Base-by-base conservation (phyloP, 495 filamentous ascomycete species). In the Neurospora sp. region DNA sequence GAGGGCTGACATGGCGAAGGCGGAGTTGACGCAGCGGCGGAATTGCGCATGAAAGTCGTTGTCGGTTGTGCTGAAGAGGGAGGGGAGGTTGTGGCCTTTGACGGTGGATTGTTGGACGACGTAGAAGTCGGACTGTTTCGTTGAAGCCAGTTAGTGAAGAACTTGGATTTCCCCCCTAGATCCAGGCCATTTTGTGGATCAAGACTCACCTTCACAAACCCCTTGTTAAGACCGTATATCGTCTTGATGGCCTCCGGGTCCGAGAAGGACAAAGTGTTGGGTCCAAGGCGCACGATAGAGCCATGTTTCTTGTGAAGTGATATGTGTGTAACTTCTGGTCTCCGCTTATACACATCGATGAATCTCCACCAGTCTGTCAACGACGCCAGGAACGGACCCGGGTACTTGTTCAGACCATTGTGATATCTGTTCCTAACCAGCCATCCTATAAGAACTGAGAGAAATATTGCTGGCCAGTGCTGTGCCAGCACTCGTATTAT, bases 171-270 rank as follows among this genome's bases (percentile, higher is more conserved):
- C 27, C 27, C 27, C 2, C 27, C 27, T 31, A 31, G 27, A 31
- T 31, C 27, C 27, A 31, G 27, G 27, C 27, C 2, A 0, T 31
- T 31, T 3, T 16, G 75, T 40, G 71, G 74, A 31, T 37, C 46
- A 39, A 20, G 71, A 20, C 80, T 61, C 73, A 92, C 90, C 86
- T 94, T 95, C 72, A 82, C 83, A 78, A 93, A 93, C n/a, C 91
- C 91, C 80, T 93, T 94, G 77, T 93, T 93, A 72, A 94, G 83
- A 2, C 93, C 91, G 77, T 94, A 96, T 38, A 96, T 94, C 9
- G 84, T 84, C 77, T 91, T 92, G 68, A 93, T 81, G 14, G 90
- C 89, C 69, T 85, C 84, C 0, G 91, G 90, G 75, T 92, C 87
- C 5, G 87, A 84, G 74, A 93, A 91, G 0, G 90, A 91, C 31